These are phyloP conservation scores for Fusarium albosuccineum DNA, from an alignment of 2,329 filamentous ascomycete genomes.

Conservation along the genomic window DNA sequence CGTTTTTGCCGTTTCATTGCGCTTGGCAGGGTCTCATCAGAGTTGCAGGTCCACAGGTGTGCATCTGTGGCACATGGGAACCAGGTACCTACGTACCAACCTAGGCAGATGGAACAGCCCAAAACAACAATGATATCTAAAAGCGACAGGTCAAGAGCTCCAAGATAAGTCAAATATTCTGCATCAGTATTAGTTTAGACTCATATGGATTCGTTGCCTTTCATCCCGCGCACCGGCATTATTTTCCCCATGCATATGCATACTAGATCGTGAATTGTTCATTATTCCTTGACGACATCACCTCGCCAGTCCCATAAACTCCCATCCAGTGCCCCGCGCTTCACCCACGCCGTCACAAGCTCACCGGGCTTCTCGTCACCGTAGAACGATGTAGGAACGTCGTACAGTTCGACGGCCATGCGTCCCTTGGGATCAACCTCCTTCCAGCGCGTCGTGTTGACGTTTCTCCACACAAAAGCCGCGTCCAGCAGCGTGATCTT, in stretches of 20 bases:
- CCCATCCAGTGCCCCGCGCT: conserved; percentile 55
- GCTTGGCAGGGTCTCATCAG: conserved; percentile 2
- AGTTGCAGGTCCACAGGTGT: neutral
- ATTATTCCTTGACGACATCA: conserved; percentile 24
- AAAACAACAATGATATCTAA: too few relatives aligned
- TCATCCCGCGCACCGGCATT: neutral
- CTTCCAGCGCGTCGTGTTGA: conserved; percentile 49
- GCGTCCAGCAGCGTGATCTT: conserved; percentile 52
- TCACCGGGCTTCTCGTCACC: conserved; percentile 53
- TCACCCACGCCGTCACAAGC: conserved; percentile 58
- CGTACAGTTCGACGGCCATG: conserved; percentile 56
- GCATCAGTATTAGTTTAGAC: too few relatives aligned
- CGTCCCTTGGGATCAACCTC: conserved; percentile 52
- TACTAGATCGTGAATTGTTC: neutral
- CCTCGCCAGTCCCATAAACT: conserved; percentile 54
- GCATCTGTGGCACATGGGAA: neutral
- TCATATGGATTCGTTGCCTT: neutral
- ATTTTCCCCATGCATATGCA: neutral
- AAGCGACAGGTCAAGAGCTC: too few relatives aligned
- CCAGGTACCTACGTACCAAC: neutral
- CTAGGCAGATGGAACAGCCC: too few relatives aligned
- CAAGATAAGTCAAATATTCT: too few relatives aligned
- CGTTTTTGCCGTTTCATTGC: conserved; percentile 3
- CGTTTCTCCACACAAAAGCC: conserved; percentile 37
- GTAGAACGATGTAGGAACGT: conserved; percentile 56